Conservation (phyloP, 2,329 filamentous ascomycete genomes). For the Trichoderma arundinaceum region DNA sequence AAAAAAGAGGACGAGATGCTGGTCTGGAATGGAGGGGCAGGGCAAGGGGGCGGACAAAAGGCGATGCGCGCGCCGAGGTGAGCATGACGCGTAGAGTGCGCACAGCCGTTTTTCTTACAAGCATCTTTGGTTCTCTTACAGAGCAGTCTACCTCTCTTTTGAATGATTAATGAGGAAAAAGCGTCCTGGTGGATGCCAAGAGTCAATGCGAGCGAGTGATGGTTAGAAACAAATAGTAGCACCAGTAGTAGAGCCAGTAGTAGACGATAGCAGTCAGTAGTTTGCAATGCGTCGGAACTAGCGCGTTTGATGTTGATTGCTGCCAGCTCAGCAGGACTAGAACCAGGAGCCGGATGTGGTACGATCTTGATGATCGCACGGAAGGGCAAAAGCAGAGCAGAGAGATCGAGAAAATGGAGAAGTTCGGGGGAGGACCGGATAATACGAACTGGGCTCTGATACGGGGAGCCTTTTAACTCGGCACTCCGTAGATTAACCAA, state of each 20-base stretch:
- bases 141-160: no score
- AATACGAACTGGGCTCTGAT: no score
- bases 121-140: no score
- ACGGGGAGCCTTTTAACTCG: no score
- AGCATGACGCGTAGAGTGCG: slow-evolving; percentile 6
- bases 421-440: no score
- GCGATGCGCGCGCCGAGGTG: not conserved
- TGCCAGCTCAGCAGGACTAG: slow-evolving; percentile 13
- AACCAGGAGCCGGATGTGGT: slow-evolving; percentile 13
- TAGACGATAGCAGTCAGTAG: no score
- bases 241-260: slow-evolving; percentile 6
- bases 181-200: not conserved
- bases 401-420: not conserved
- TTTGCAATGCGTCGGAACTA: slow-evolving; percentile 4
- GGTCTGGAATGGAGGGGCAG: slow-evolving; percentile 15
- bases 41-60: not conserved
- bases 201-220: slow-evolving; percentile 13
- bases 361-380: slow-evolving; percentile 4
- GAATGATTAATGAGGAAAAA: no score
- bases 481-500: no score
- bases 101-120: no score
- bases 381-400: not conserved
- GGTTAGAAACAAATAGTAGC: not conserved
- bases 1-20: not conserved
- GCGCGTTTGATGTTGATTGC: slow-evolving; percentile 22